These are phyloP conservation scores for Ogataea corticis DNA, from an alignment of 805 yeast species.

Conservation along the genomic window DNA sequence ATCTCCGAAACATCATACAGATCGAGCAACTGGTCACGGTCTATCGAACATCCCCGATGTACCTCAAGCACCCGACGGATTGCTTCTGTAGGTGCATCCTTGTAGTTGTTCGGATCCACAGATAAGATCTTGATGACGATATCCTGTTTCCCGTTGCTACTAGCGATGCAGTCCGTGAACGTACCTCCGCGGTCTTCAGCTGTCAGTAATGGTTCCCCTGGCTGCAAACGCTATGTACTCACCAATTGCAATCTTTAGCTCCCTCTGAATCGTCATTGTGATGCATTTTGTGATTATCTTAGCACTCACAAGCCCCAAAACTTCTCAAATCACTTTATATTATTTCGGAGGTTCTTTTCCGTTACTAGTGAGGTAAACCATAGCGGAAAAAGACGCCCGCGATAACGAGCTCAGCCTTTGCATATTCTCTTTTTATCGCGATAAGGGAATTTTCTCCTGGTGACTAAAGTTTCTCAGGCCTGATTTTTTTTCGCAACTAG, in stretches of 20 bases:
- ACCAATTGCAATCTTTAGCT: constrained; percentile 4
- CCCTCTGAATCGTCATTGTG: no score
- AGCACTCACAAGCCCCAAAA: no score
- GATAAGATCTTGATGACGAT: constrained; percentile 75
- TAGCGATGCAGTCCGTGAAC: constrained; percentile 73
- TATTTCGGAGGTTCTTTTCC: not conserved
- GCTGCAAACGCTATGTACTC: constrained; percentile 1
- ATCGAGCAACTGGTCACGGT: constrained; percentile 59
- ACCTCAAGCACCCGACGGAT: constrained; percentile 72
- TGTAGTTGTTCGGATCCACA: constrained; percentile 82
- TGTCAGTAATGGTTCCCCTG: constrained; percentile 13
- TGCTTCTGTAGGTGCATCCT: constrained; percentile 91
- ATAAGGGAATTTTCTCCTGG: no score
- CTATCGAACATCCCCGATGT: constrained; percentile 50
- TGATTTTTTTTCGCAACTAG: not conserved
- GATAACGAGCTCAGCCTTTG: no score
- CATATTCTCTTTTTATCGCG: no score
- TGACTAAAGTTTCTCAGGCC: no score
- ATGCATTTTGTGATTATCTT: no score
- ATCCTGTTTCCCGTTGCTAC: constrained; percentile 51
- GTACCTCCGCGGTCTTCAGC: constrained; percentile 77
- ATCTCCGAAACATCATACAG: constrained; percentile 62
- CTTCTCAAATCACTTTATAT: no score
- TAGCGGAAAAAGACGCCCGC: not conserved
- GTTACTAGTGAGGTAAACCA: not conserved